These are phyloP conservation scores for Cryphonectria carpinicola DNA, from an alignment of 2,329 filamentous ascomycete species.

Conservation along the genomic window DNA sequence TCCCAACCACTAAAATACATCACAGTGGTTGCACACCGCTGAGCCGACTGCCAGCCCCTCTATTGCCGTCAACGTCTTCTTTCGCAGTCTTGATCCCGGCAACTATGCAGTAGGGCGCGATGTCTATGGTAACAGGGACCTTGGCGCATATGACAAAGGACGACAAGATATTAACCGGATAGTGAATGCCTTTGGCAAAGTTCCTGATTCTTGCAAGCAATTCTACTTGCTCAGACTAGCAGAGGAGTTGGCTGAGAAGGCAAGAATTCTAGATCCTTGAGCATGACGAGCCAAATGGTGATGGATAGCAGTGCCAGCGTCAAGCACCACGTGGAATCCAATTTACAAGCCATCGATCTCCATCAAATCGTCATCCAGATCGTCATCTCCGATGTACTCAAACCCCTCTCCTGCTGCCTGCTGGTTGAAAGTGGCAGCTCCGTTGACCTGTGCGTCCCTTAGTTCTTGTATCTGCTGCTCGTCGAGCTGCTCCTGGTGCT, in stretches of 20 bases:
- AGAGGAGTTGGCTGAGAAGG: conserved; percentile 58
- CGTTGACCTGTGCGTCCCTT: conserved; percentile 42
- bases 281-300: neutral
- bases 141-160: conserved; percentile 83
- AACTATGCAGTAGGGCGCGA: conserved; percentile 74
- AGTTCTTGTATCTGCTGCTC: conserved; percentile 69
- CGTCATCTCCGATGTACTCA: conserved; percentile 57
- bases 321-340: neutral
- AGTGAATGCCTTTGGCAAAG: conserved; percentile 61
- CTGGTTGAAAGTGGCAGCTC: conserved; percentile 21
- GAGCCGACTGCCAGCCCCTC: conserved; percentile 62
- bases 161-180: conserved; percentile 73
- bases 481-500: conserved; percentile 76
- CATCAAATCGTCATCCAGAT: conserved; percentile 60
- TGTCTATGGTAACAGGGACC: conserved; percentile 85
- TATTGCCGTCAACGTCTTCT: conserved; percentile 89
- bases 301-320: neutral
- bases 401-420: conserved; percentile 36
- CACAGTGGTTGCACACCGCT: conserved; percentile 75
- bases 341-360: conserved; percentile 37
- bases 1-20: neutral
- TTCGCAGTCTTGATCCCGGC: conserved; percentile 67
- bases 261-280: conserved; percentile 6
- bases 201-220: conserved; percentile 68
- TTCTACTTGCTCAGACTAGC: conserved; percentile 78